Evolutionary conservation across 345 rosid genomes (phyloP), one percentile per base, ranked within the genome.

Genomic region (Nephelium lappaceum): DNA sequence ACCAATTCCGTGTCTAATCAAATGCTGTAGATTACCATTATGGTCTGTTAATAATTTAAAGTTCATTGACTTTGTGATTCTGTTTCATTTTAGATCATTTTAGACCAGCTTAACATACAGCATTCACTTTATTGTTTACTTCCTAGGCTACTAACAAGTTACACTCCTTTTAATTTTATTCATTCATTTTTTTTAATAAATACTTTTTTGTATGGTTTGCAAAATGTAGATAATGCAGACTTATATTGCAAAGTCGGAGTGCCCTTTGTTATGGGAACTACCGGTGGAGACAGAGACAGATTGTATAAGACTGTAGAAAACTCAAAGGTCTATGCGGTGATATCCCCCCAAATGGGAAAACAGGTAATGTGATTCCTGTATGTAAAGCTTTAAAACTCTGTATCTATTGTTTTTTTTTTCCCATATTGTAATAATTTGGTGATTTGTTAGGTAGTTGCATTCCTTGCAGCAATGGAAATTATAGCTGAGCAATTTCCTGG

Each of bases 291-390:
- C 71, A 87, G 97, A 83, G 80, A 85, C 49, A 80, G 0, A 47
- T 80, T 96, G 68, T 89, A 88, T 77, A 91, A 90, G 82, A 89
- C 93, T 73, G 97, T 96, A 74, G 89, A 91, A 71, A 77, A 82
- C 53, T 85, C 99, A 27, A 90, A 86, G 68, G 78, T 75, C 47
- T 96, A 93, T 84, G 97, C 99, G 77, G 95, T 96, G 68, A 91
- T 96, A 73, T 96, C 99, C 15, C 99, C 98, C 19, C 99, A 96
- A 82, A 96, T 96, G 99, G 99, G 99, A 78, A 96, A 96, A 69
- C 98, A 93, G 88, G 97, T 93, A 79, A 72, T 82, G 45, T 42
- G 57, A 53, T 69, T 81, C 45, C 45, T 57, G 58, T 70, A 16
- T 21, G 47, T 63, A 19, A 23, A 43, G 31, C 24, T 38, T 58